Percentiles rank a stretch among this genome's conserved stretches.
Conservation (phyloP, 2,329 filamentous ascomycete species). For the Aspergillus calidoustus region DNA sequence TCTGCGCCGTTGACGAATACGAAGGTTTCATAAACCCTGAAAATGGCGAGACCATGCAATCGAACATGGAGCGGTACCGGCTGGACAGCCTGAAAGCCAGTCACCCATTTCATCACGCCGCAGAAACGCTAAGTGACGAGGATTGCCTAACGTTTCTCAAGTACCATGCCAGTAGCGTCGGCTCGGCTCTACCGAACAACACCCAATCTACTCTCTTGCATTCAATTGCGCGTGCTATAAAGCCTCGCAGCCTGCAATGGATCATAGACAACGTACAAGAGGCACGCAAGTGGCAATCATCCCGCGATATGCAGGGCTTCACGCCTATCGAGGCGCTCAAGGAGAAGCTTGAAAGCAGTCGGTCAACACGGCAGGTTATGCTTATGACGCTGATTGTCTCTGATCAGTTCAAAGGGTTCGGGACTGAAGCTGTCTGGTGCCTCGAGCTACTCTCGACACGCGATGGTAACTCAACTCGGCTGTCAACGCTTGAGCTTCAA, state of each 20-base stretch:
- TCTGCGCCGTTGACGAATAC: no score
- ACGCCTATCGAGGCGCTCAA: neutral
- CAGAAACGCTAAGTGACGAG: neutral
- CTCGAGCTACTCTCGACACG: neutral
- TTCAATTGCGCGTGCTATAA: neutral
- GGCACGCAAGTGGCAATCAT: neutral
- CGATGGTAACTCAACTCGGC: no score
- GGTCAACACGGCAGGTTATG: no score
- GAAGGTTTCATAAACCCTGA: no score
- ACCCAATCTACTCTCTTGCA: neutral
- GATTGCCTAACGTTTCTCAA: neutral
- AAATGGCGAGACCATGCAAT: neutral
- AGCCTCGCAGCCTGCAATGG: neutral
- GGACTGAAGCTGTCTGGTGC: neutral
- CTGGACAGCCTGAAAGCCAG: neutral
- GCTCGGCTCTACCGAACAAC: neutral
- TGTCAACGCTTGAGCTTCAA: neutral
- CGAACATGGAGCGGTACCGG: neutral
- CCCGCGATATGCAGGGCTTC: neutral
- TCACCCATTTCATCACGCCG: neutral
- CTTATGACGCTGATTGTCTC: no score
- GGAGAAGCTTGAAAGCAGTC: neutral
- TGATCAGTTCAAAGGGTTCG: neutral
- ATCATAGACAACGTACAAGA: neutral
- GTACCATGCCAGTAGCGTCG: neutral